Evolutionary conservation across 768 basidiomycete genomes (phyloP).

Genomic region (Lepiota brunneoincarnata): DNA sequence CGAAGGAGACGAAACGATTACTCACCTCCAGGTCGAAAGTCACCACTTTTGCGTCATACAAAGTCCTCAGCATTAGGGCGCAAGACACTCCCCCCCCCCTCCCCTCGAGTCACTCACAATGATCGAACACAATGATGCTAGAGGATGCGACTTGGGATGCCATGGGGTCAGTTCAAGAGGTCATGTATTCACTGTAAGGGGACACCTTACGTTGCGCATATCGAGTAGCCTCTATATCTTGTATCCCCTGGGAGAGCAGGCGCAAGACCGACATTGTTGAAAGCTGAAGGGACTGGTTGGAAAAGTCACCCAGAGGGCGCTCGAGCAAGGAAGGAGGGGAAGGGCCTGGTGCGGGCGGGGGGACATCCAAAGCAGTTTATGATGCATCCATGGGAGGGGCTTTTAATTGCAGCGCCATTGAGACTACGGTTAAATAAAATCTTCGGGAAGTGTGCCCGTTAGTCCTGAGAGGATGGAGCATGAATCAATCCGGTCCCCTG

Average conservation of each 20-base stretch:
- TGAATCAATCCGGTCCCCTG: not conserved
- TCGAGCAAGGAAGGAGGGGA: not conserved
- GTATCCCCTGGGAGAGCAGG: conserved; percentile 23
- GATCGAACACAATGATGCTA: conserved; percentile 51
- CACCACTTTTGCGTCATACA: conserved; percentile 31
- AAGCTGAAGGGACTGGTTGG: not conserved
- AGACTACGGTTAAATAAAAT: not conserved
- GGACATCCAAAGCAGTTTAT: too few relatives aligned
- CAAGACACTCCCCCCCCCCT: not conserved
- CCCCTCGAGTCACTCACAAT: conserved; percentile 33
- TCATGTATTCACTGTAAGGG: not conserved
- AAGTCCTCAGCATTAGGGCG: not conserved
- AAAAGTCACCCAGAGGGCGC: not conserved
- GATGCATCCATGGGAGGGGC: too few relatives aligned
- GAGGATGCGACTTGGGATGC: conserved; percentile 43
- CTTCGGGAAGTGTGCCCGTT: not conserved
- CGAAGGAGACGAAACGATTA: not conserved
- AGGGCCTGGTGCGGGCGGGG: not conserved
- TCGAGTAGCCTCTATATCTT: conserved; percentile 37
- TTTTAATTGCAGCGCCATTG: not conserved
- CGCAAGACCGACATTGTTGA: conserved; percentile 1
- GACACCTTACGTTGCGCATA: conserved; percentile 40
- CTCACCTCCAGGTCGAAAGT: conserved; percentile 53
- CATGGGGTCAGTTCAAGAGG: not conserved
- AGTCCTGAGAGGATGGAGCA: not conserved